These are phyloP conservation scores for Aurifilum marmelostoma DNA, from an alignment of 2,329 filamentous ascomycete genomes.

Conservation along the genomic window DNA sequence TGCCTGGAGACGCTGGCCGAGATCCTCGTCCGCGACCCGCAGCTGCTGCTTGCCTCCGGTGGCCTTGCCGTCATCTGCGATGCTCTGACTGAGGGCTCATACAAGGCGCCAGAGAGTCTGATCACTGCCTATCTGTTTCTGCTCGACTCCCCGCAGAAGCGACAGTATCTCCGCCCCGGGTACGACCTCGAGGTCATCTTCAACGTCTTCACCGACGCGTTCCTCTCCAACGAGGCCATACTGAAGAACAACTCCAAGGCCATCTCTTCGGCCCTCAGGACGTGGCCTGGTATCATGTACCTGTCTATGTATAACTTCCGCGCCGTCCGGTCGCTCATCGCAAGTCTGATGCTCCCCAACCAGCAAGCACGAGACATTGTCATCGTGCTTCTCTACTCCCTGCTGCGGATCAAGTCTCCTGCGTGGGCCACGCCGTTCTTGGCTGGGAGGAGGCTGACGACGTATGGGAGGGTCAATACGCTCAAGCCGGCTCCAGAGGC, in stretches of 20 bases:
- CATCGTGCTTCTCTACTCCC: constrained; percentile 80
- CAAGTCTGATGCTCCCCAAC: constrained; percentile 63
- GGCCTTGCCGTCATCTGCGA: constrained; percentile 89
- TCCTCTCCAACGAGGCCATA: constrained; percentile 59
- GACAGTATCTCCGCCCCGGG: constrained; percentile 82
- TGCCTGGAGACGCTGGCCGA: constrained; percentile 92
- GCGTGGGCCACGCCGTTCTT: constrained; percentile 96
- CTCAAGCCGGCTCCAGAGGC: constrained; percentile 63
- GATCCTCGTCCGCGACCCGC: constrained; percentile 84
- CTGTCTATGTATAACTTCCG: constrained; percentile 87
- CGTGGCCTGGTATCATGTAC: constrained; percentile 89
- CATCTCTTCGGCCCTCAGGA: constrained; percentile 88
- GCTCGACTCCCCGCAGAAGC: constrained; percentile 78
- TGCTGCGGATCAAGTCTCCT: constrained; percentile 86
- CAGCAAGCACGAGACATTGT: constrained; percentile 71
- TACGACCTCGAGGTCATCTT: constrained; percentile 90
- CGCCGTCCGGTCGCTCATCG: constrained; percentile 76
- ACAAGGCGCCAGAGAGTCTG: constrained; percentile 89
- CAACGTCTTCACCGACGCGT: constrained; percentile 87
- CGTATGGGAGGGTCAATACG: constrained; percentile 91
- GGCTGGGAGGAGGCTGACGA: constrained; percentile 88
- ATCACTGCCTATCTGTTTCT: constrained; percentile 87
- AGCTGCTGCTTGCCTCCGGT: constrained; percentile 78
- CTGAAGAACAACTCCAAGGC: constrained; percentile 88
- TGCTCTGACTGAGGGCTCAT: constrained; percentile 85